A percentile compares a stretch with the other conserved stretches of the same genome.
These are phyloP conservation scores for Apiotrichum sp. DNA, from an alignment of 1,284 basidiomycete species.

Conservation along the genomic window DNA sequence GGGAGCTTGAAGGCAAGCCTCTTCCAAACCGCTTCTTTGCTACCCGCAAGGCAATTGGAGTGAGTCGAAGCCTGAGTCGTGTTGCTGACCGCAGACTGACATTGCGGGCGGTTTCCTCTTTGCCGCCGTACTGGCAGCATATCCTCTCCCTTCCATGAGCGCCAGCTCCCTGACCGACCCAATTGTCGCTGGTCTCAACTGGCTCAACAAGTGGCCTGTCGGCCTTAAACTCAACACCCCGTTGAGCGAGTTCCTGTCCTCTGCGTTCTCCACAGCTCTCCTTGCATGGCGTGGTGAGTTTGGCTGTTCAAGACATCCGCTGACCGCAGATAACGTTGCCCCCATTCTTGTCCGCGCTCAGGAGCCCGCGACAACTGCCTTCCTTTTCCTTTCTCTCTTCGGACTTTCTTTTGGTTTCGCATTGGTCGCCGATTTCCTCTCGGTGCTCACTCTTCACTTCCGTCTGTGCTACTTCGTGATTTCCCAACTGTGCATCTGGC, in stretches of 20 bases:
- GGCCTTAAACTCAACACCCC: constrained; percentile 95
- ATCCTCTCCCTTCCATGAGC: background rate
- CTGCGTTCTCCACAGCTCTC: constrained; percentile 60
- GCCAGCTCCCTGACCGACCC: constrained; percentile 8
- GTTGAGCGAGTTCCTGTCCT: constrained; percentile 72
- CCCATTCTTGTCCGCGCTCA: constrained; percentile 8
- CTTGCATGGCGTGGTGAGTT: constrained; percentile 62
- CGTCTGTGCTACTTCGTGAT: constrained; percentile 65
- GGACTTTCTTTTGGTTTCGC: constrained; percentile 34
- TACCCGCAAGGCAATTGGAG: background rate
- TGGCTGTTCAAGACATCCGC: background rate
- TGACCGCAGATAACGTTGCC: constrained; percentile 10
- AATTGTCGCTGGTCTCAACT: constrained; percentile 42
- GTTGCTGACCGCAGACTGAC: constrained; percentile 1
- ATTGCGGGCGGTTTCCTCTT: constrained; percentile 2
- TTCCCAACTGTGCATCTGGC: constrained; percentile 59
- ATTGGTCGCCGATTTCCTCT: constrained; percentile 24
- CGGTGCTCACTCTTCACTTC: constrained; percentile 62
- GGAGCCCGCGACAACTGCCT: constrained; percentile 1
- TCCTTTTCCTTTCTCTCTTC: constrained; percentile 16
- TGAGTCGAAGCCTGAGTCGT: background rate
- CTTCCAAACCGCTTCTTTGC: background rate
- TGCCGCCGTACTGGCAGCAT: background rate
- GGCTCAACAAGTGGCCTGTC: constrained; percentile 93
- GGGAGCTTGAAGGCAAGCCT: background rate